Conservation (phyloP, 345 rosid genomes). For the Eucalyptus albens region DNA sequence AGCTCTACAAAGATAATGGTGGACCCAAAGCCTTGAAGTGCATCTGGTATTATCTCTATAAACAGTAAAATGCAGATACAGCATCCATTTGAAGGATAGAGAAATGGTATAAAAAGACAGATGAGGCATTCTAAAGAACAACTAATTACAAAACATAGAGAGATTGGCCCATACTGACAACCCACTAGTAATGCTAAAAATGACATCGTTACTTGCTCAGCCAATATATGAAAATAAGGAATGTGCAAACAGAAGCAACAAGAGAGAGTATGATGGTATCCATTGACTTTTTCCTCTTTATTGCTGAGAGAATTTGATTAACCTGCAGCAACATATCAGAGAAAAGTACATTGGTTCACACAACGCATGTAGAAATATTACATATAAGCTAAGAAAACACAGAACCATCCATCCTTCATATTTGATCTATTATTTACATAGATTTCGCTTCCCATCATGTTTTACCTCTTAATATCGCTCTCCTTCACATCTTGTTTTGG, state of each 20-base stretch:
- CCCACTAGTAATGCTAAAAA: not conserved
- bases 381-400: not conserved
- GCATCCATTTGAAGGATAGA: not conserved
- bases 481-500: not conserved
- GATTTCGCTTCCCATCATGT: not conserved
- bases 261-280: slow-evolving; percentile 89
- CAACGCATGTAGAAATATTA: not conserved
- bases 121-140: not conserved
- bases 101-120: not conserved
- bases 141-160: not conserved
- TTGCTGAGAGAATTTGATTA: slow-evolving; percentile 62
- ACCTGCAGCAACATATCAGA: slow-evolving; percentile 46
- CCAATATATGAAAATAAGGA: slow-evolving; percentile 93
- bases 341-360: not conserved
- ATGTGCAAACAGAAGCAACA: slow-evolving; percentile 89
- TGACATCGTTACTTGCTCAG: slow-evolving; percentile 52
- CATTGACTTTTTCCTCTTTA: slow-evolving; percentile 95
- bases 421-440: not conserved
- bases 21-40: not conserved
- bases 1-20: not conserved
- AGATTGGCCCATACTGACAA: not conserved
- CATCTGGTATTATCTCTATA: not conserved
- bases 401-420: not conserved
- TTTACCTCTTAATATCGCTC: not conserved
- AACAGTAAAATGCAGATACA: not conserved